These are phyloP conservation scores for Capronia americana DNA, from an alignment of 2,329 filamentous ascomycete species.

Conservation along the genomic window DNA sequence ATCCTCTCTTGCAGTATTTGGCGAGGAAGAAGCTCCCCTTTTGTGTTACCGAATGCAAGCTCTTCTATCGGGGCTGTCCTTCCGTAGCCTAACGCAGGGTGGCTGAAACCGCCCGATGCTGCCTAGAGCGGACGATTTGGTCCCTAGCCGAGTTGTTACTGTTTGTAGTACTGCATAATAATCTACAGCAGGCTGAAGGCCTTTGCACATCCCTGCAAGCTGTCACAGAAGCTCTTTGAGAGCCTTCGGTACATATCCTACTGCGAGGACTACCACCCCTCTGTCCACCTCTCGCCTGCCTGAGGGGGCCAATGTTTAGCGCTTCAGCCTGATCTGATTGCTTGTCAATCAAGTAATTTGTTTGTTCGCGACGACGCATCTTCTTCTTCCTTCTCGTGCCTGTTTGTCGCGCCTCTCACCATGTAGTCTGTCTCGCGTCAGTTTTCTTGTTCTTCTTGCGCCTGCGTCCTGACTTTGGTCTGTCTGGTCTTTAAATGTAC, in stretches of 20 bases:
- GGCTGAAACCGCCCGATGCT: too few species aligned
- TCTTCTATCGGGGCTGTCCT: too few species aligned
- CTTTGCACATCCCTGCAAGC: background rate
- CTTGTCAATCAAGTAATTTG: background rate
- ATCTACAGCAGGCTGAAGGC: background rate
- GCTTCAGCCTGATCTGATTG: constrained; percentile 4
- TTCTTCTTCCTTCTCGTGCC: background rate
- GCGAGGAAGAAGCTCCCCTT: too few species aligned
- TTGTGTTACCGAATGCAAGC: too few species aligned
- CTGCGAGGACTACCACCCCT: too few species aligned
- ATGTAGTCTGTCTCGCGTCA: background rate
- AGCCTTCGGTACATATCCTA: too few species aligned
- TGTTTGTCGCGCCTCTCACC: background rate
- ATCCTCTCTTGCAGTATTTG: too few species aligned
- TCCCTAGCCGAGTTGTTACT: background rate
- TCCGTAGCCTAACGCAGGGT: too few species aligned
- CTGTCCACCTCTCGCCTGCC: background rate
- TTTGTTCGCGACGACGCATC: background rate
- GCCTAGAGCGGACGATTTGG: background rate
- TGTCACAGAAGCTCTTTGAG: background rate
- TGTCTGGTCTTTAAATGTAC: background rate
- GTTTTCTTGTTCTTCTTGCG: background rate
- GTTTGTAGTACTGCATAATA: too few species aligned
- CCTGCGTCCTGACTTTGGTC: background rate
- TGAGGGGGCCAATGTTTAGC: background rate